phyloP scores from a whole-genome alignment of 768 basidiomycete species.

The Amanita pallidorosea region DNA sequence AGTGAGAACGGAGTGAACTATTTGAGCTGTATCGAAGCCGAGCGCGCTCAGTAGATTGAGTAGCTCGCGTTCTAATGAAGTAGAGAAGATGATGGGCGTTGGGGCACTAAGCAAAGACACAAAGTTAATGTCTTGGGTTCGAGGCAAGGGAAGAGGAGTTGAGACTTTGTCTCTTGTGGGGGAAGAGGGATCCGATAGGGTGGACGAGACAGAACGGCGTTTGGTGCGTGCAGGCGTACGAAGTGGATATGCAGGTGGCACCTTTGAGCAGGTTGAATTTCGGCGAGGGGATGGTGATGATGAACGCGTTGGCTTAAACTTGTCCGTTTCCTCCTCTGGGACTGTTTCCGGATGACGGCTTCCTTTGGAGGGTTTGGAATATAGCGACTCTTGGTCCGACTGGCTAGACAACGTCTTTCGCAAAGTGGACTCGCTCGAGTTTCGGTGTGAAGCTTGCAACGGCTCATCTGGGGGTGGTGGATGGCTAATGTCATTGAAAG shows the following conservation, averaged over 20 bases:
- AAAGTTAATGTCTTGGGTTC: slow-evolving; percentile 45
- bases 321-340: slow-evolving; percentile 37
- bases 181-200: slow-evolving; percentile 54
- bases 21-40: slow-evolving; percentile 90
- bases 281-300: slow-evolving; percentile 18
- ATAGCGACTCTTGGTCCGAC: slow-evolving; percentile 24
- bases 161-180: slow-evolving; percentile 36
- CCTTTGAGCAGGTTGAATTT: slow-evolving; percentile 21
- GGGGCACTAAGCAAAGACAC: slow-evolving; percentile 50
- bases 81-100: slow-evolving; percentile 80
- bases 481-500: slow-evolving; percentile 21
- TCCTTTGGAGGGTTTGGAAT: slow-evolving; percentile 19
- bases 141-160: slow-evolving; percentile 24
- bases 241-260: slow-evolving; percentile 52
- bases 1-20: slow-evolving; percentile 84
- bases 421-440: slow-evolving; percentile 50
- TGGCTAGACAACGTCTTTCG: slow-evolving; percentile 25
- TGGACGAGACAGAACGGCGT: slow-evolving; percentile 88
- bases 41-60: slow-evolving; percentile 63
- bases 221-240: slow-evolving; percentile 95
- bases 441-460: slow-evolving; percentile 28
- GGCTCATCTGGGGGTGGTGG: background rate
- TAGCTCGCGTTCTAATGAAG: slow-evolving; percentile 68
- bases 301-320: slow-evolving; percentile 10
- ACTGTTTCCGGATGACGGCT: slow-evolving; percentile 36